Evolutionary conservation across 768 basidiomycete species (phyloP).

Genomic region (Phylloporus rhodoxanthus): DNA sequence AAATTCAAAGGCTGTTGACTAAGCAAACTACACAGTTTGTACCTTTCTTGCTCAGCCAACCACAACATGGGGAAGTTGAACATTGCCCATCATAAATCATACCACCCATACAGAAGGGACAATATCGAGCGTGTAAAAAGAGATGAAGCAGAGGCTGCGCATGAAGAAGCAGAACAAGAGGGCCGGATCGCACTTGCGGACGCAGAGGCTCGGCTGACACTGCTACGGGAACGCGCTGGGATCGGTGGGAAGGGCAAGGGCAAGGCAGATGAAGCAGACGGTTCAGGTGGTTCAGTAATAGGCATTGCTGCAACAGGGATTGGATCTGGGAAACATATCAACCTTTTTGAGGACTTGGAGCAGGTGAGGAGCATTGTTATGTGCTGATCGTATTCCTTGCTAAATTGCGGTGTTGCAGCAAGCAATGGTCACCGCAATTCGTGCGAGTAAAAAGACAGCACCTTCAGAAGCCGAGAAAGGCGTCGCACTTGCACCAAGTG

Average conservation of each 20-base stretch:
- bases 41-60: no score
- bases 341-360: constrained; percentile 80
- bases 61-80: constrained; percentile 67
- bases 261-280: constrained; percentile 30
- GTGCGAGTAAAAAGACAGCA: constrained; percentile 43
- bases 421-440: constrained; percentile 41
- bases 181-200: constrained; percentile 72
- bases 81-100: constrained; percentile 88
- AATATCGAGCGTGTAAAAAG: constrained; percentile 75
- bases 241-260: constrained; percentile 32
- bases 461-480: constrained; percentile 62
- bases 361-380: constrained; percentile 36
- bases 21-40: constrained; percentile 1
- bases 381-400: neutral
- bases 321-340: constrained; percentile 62
- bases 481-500: constrained; percentile 64
- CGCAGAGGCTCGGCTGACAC: constrained; percentile 69
- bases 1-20: constrained; percentile 13
- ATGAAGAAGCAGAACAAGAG: constrained; percentile 63
- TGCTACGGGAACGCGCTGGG: constrained; percentile 60
- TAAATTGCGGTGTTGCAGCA: constrained; percentile 29
- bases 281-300: neutral
- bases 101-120: constrained; percentile 79
- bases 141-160: constrained; percentile 76
- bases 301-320: neutral